Evolutionary conservation across 164 flowering plant species (phyloP).

Genomic region (Vitis amurensis): DNA sequence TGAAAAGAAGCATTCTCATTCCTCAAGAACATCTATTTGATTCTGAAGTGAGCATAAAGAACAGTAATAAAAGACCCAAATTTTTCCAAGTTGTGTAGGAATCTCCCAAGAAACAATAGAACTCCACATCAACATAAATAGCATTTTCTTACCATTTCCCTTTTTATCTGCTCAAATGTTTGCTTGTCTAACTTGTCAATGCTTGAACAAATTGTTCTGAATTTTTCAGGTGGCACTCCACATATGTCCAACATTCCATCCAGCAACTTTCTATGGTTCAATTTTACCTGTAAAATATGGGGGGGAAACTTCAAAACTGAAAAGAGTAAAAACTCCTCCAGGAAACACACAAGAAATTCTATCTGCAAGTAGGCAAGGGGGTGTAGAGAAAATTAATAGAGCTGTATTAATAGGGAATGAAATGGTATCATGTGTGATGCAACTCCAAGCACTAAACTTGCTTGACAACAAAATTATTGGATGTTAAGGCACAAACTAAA

Average conservation of each 20-base stretch:
- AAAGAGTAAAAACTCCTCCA: background rate
- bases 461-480: too few species aligned
- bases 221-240: constrained; percentile 91
- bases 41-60: background rate
- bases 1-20: constrained; percentile 1
- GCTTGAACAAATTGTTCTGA: constrained; percentile 93
- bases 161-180: constrained; percentile 73
- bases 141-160: constrained; percentile 68
- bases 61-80: background rate
- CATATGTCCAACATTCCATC: constrained; percentile 97
- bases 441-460: too few species aligned
- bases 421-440: too few species aligned
- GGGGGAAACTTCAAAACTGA: background rate
- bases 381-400: too few species aligned
- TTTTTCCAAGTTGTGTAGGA: background rate
- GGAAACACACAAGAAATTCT: too few species aligned
- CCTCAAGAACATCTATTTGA: background rate
- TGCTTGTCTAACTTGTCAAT: constrained; percentile 97
- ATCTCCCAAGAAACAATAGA: background rate
- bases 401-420: too few species aligned
- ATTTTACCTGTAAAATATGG: constrained; percentile 56
- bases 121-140: background rate
- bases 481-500: too few species aligned
- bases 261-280: constrained; percentile 84
- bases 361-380: too few species aligned